These are phyloP conservation scores for Nitzschia inconspicua DNA, from an alignment of 108 stramenopile genomes.

Conservation along the genomic window DNA sequence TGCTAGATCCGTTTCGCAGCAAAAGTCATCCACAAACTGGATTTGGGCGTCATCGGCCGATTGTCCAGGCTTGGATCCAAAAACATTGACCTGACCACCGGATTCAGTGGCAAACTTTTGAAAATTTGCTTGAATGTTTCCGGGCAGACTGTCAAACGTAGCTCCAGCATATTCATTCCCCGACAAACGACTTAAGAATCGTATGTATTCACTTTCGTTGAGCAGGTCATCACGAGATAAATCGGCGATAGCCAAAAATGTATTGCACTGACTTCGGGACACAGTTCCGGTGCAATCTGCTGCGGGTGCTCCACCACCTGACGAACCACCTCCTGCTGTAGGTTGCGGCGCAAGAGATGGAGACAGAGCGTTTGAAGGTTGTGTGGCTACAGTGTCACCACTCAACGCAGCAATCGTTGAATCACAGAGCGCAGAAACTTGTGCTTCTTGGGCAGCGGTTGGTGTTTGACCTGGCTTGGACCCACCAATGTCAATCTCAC, in stretches of 20 bases:
- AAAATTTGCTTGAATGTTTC: slow-evolving; percentile 16
- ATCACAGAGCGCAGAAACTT: slow-evolving; percentile 22
- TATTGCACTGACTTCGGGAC: slow-evolving; percentile 7
- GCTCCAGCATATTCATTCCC: slow-evolving; percentile 1
- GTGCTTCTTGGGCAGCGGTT: slow-evolving; percentile 10
- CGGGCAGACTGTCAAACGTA: slow-evolving; percentile 17
- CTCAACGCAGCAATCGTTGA: neutral
- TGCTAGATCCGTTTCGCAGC: neutral
- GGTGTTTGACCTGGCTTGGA: slow-evolving; percentile 24
- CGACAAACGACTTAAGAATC: slow-evolving; percentile 28
- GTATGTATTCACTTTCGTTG: slow-evolving; percentile 25
- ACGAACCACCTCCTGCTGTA: neutral
- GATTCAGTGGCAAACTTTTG: slow-evolving; percentile 1
- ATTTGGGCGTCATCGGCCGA: too few species aligned
- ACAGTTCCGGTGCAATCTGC: slow-evolving; percentile 8
- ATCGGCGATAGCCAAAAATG: slow-evolving; percentile 21
- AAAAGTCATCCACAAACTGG: too few species aligned
- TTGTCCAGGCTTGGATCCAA: slow-evolving; percentile 13
- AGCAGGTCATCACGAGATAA: slow-evolving; percentile 16
- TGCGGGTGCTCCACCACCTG: neutral
- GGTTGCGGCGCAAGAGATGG: slow-evolving; percentile 8
- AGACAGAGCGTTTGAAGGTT: neutral
- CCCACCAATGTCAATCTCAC: slow-evolving; percentile 30
- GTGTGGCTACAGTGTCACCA: neutral
- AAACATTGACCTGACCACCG: slow-evolving; percentile 16